Evolutionary conservation across 2,329 filamentous ascomycete species (phyloP).

Genomic region (Orbilia javanica): DNA sequence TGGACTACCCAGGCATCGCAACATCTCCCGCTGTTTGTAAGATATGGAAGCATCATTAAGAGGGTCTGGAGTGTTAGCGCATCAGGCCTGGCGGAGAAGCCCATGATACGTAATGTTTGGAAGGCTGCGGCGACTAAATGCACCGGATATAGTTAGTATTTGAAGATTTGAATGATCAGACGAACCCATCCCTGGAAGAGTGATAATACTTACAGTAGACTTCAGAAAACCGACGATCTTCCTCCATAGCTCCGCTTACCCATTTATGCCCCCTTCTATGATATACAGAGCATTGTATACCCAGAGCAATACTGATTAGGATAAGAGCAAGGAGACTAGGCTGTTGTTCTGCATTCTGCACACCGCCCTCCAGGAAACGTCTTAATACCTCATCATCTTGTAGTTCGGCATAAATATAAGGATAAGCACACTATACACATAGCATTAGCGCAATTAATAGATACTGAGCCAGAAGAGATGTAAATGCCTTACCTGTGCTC

Average conservation of each 20-base stretch:
- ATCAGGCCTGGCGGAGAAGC: conserved; percentile 45
- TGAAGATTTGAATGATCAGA: too few relatives aligned
- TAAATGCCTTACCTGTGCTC: conserved; percentile 40
- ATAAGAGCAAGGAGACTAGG: conserved; percentile 50
- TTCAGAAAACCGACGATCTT: conserved; percentile 47
- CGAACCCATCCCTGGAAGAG: not conserved
- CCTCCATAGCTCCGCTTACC: conserved; percentile 52
- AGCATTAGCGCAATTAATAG: not conserved
- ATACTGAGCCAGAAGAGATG: not conserved
- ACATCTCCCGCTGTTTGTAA: conserved; percentile 56
- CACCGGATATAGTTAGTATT: not conserved
- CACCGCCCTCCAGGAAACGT: conserved; percentile 46
- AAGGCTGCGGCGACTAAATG: conserved; percentile 46
- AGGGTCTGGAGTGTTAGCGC: conserved; percentile 39
- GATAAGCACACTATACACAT: conserved; percentile 45
- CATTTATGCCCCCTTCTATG: conserved; percentile 39
- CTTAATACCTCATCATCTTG: conserved; percentile 49
- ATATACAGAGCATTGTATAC: conserved; percentile 53
- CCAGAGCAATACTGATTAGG: conserved; percentile 53
- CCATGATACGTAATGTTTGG: conserved; percentile 54
- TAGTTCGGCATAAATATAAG: conserved; percentile 52
- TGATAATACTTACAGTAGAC: conserved; percentile 38
- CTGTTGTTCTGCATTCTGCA: conserved; percentile 45
- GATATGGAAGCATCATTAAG: conserved; percentile 54
- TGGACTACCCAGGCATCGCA: conserved; percentile 56